These are phyloP conservation scores for Candida broadrunensis DNA, from an alignment of 805 yeast genomes.

Conservation along the genomic window DNA sequence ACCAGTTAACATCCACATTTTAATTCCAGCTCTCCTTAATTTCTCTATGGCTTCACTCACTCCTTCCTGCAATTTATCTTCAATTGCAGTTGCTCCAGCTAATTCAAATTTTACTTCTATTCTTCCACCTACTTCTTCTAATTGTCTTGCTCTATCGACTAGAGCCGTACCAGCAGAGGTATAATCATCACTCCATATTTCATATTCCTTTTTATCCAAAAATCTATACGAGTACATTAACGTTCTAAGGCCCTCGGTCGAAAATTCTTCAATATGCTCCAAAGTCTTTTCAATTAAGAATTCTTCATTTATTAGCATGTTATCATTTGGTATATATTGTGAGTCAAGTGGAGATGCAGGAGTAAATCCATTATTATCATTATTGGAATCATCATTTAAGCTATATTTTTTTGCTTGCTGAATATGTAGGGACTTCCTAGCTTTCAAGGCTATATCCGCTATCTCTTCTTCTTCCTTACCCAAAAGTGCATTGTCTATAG, in stretches of 20 bases:
- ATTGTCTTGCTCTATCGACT: constrained; percentile 57
- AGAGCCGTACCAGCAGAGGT: constrained; percentile 76
- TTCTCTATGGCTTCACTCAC: constrained; percentile 94
- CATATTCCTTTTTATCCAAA: constrained; percentile 58
- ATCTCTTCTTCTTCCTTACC: constrained; percentile 48
- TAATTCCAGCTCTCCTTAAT: constrained; percentile 87
- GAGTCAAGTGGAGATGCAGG: neutral
- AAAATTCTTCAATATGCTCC: constrained; percentile 89
- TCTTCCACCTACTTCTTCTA: constrained; percentile 69
- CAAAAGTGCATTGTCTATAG: constrained; percentile 51
- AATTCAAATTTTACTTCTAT: constrained; percentile 70
- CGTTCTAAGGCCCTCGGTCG: constrained; percentile 93
- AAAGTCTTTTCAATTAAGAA: constrained; percentile 79
- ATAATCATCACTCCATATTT: constrained; percentile 64
- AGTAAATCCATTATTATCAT: neutral
- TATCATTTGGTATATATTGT: constrained; percentile 41
- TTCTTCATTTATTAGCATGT: constrained; percentile 64
- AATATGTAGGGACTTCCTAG: constrained; percentile 57
- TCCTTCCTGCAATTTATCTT: constrained; percentile 95
- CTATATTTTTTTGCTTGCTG: constrained; percentile 59
- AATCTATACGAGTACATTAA: constrained; percentile 78
- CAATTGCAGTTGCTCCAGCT: constrained; percentile 94
- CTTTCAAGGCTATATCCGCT: constrained; percentile 48
- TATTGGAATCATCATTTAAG: constrained; percentile 16
- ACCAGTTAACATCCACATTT: constrained; percentile 98